Evolutionary conservation across 176 grass and related monocot species (phyloP), one percentile per base, ranked within the genome.

Genomic region (Cenchrus fungigraminus): DNA sequence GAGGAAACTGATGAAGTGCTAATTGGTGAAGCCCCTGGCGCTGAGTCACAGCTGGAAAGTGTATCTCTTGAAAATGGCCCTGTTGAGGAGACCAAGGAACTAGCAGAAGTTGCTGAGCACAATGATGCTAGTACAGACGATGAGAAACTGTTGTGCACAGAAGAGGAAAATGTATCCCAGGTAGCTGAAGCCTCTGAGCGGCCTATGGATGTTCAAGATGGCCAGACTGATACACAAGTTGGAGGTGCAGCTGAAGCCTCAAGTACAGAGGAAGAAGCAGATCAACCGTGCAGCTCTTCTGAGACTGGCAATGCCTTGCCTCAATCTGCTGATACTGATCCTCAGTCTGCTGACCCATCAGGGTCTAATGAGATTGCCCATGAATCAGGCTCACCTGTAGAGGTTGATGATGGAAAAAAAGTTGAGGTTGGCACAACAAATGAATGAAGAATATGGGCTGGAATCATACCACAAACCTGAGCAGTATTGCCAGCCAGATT

Each of bases 1-100:
- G 84, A 86, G 59, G 75, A 71, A 58, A 25, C 69, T 17, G 84
- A 87, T 67, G 65, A 87, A 31, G 77, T 83, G 65, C 51, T 79
- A 81, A 46, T 68, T 45, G 50, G 68, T 62, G 82, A 90, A 84
- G 50, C 44, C 49, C 22, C 32, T 82, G 80, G 67, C 65, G 78
- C 12, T 0, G 55, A 68, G 14, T 47, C 72, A 72, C 74, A 63
- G 28, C 9, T 62, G 54, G 73, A 77, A 77, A 71, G 72, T 52
- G 43, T 70, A 1, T 70, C 54, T 40, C 63, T 88, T 49, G 86
- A 60, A 77, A 88, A 83, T 77, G 79, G 65, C 16, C 64, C 79
- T 70, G 53, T 61, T 31, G 79, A 77, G 52, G 86, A 77, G 72
- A 60, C 19, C 0, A 32, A 22, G 40, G 86, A 60, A 46, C 47